Conservation (phyloP, 371 early-diverging fungal species). For the Lichtheimia ramosa region DNA sequence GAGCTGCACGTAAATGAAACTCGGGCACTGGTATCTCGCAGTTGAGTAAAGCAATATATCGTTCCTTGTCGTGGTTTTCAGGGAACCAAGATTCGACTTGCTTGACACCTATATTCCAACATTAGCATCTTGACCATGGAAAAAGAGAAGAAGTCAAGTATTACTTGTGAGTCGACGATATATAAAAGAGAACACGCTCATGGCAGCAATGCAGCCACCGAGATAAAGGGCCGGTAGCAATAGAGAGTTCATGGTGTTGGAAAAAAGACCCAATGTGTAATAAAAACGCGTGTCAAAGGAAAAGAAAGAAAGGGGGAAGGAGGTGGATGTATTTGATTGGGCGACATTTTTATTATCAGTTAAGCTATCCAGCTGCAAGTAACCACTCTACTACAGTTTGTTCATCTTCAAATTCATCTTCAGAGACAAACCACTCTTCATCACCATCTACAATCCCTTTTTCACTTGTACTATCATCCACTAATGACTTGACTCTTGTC, state of each 20-base stretch:
- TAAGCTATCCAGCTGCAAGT: slow-evolving; percentile 10
- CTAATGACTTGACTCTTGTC: too few relatives aligned
- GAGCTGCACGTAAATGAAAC: slow-evolving; percentile 70
- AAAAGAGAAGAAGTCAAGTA: background rate
- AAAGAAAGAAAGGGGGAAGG: background rate
- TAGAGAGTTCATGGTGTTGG: slow-evolving; percentile 34
- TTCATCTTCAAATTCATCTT: slow-evolving; percentile 21
- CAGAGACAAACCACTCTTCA: slow-evolving; percentile 21
- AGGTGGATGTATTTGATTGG: background rate
- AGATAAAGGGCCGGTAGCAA: slow-evolving; percentile 56
- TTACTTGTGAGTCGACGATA: slow-evolving; percentile 48
- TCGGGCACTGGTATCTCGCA: slow-evolving; percentile 60
- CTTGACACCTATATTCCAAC: slow-evolving; percentile 14
- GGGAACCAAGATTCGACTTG: slow-evolving; percentile 74
- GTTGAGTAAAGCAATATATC: slow-evolving; percentile 70
- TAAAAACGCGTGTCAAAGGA: background rate
- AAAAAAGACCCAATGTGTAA: background rate
- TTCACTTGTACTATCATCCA: slow-evolving; percentile 6
- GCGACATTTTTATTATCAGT: background rate
- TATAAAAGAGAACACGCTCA: slow-evolving; percentile 60
- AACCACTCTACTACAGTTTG: slow-evolving; percentile 21
- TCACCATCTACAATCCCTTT: slow-evolving; percentile 16
- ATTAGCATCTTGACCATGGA: background rate
- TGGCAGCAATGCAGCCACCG: slow-evolving; percentile 64
- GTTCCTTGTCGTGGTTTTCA: slow-evolving; percentile 62